phyloP scores from a whole-genome alignment of 2,329 filamentous ascomycete species.

The Calycina marina region DNA sequence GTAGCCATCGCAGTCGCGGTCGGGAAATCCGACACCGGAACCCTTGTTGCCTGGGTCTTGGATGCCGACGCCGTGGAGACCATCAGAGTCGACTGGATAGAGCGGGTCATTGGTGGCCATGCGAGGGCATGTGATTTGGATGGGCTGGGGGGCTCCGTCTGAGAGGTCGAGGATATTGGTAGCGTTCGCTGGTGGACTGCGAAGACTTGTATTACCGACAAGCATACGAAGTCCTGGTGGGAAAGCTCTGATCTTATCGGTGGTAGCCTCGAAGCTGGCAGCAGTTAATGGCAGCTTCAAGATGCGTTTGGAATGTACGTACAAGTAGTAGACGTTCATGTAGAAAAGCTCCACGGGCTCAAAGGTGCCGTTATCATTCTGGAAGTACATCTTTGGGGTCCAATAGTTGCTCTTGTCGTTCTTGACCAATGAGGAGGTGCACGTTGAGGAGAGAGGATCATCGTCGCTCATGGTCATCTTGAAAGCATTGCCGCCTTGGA shows the following conservation, averaged over 20 bases:
- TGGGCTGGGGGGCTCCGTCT: slow-evolving; percentile 35
- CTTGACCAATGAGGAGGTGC: slow-evolving; percentile 67
- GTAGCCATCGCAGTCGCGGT: slow-evolving; percentile 49
- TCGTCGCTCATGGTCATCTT: slow-evolving; percentile 43
- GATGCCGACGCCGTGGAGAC: slow-evolving; percentile 36
- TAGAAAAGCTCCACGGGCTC: slow-evolving; percentile 47
- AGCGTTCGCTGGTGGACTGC: slow-evolving; percentile 41
- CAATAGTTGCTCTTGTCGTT: slow-evolving; percentile 85
- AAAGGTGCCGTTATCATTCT: slow-evolving; percentile 43
- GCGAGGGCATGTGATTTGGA: slow-evolving; percentile 48
- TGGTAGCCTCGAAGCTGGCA: slow-evolving; percentile 41
- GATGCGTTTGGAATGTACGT: slow-evolving; percentile 15
- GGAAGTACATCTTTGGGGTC: slow-evolving; percentile 67
- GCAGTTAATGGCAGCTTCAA: slow-evolving; percentile 16
- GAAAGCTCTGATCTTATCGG: slow-evolving; percentile 58
- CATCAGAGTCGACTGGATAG: slow-evolving; percentile 40
- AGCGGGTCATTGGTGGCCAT: slow-evolving; percentile 31
- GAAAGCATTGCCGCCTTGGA: slow-evolving; percentile 48
- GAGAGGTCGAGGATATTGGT: slow-evolving; percentile 36
- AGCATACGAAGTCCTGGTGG: slow-evolving; percentile 69
- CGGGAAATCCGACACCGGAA: slow-evolving; percentile 51
- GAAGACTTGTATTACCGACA: slow-evolving; percentile 53
- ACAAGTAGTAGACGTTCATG: slow-evolving; percentile 67
- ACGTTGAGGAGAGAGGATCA: slow-evolving; percentile 46
- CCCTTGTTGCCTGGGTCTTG: slow-evolving; percentile 38